phyloP scores from a whole-genome alignment of 108 stramenopile genomes.

The Cyclotella cryptica region DNA sequence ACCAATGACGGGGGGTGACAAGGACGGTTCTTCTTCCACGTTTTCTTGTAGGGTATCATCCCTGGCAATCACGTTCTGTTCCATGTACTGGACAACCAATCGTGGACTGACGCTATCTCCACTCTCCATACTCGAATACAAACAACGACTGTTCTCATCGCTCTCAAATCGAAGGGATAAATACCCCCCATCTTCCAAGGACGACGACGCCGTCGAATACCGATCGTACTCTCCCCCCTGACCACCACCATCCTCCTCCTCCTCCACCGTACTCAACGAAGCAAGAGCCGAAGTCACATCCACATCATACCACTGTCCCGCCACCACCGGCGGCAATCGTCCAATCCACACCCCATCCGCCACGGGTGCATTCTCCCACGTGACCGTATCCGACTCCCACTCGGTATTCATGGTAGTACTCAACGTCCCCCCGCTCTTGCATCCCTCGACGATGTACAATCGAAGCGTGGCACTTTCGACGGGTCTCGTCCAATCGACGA shows the following conservation, averaged over 20 bases:
- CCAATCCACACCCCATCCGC: slow-evolving; percentile 13
- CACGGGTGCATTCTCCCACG: slow-evolving; percentile 24
- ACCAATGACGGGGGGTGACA: slow-evolving; percentile 16
- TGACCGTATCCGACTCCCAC: slow-evolving; percentile 11
- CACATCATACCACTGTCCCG: slow-evolving; percentile 1
- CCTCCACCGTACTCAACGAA: no score
- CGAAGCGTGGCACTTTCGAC: slow-evolving; percentile 2
- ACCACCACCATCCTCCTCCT: no score
- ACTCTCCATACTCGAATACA: slow-evolving; percentile 40
- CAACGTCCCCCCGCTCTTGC: slow-evolving; percentile 24
- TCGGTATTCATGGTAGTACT: not conserved
- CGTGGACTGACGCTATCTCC: slow-evolving; percentile 13
- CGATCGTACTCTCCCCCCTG: no score
- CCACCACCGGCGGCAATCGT: not conserved
- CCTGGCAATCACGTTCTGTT: not conserved
- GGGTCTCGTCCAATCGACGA: slow-evolving; percentile 2
- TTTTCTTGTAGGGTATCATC: not conserved
- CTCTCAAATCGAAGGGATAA: slow-evolving; percentile 30
- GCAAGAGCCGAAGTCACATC: slow-evolving; percentile 22
- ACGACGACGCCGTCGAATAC: not conserved
- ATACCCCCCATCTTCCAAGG: not conserved
- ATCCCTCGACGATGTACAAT: slow-evolving; percentile 17
- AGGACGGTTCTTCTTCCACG: not conserved
- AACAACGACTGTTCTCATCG: slow-evolving; percentile 24
- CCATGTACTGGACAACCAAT: slow-evolving; percentile 19